These are phyloP conservation scores for Coelastrella sp. DNA, from an alignment of 139 green algal species.

Conservation along the genomic window DNA sequence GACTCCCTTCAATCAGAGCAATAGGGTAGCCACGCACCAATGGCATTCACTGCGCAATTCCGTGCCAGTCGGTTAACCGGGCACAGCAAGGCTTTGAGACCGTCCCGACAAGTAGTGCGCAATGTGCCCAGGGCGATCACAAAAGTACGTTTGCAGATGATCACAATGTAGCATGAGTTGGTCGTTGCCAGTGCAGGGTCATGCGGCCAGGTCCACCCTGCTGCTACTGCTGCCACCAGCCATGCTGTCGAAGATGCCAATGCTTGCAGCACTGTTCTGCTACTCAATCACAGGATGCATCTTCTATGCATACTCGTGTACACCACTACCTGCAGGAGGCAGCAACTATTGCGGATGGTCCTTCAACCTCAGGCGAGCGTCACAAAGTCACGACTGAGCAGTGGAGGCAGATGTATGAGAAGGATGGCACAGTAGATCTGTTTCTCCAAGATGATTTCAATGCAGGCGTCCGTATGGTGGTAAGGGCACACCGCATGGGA, in stretches of 20 bases:
- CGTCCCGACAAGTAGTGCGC: not conserved
- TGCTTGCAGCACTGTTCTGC: not conserved
- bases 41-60: not conserved
- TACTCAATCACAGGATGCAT: too few species aligned
- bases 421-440: conserved; percentile 87
- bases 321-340: not conserved
- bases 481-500: conserved; percentile 46
- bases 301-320: not conserved
- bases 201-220: not conserved
- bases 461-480: conserved; percentile 82
- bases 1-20: too few species aligned
- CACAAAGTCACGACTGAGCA: conserved; percentile 82
- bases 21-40: not conserved
- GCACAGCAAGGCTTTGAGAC: not conserved
- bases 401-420: conserved; percentile 84
- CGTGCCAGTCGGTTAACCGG: not conserved
- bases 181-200: not conserved
- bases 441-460: conserved; percentile 98
- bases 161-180: not conserved
- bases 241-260: not conserved
- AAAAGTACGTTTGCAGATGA: not conserved
- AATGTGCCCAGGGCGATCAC: not conserved
- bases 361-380: conserved; percentile 26
- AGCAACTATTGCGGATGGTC: not conserved
- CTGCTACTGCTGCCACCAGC: not conserved